A percentile compares a stretch with the other conserved stretches of the same genome.
Evolutionary conservation across 2,329 filamentous ascomycete genomes (phyloP).

Genomic region (Ambrosiella xylebori): DNA sequence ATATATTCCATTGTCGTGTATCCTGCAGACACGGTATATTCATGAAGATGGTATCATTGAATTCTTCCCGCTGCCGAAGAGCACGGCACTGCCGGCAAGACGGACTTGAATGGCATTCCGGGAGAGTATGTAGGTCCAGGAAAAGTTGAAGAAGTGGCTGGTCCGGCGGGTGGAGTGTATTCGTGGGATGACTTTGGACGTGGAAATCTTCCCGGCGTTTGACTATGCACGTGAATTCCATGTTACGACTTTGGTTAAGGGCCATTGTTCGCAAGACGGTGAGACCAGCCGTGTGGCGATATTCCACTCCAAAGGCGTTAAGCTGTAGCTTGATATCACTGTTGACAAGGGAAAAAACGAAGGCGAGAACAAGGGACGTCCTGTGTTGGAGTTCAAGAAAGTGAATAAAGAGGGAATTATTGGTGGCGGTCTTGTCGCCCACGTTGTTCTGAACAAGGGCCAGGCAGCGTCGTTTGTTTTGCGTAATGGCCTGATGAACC

Average conservation of each 20-base stretch:
- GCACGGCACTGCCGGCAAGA: slow-evolving; percentile 32
- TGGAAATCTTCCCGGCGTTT: slow-evolving; percentile 58
- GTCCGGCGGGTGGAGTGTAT: slow-evolving; percentile 57
- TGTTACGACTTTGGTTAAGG: slow-evolving; percentile 36
- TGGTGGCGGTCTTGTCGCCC: slow-evolving; percentile 45
- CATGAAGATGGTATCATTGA: slow-evolving; percentile 61
- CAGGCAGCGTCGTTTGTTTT: slow-evolving; percentile 54
- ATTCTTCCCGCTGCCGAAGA: slow-evolving; percentile 57
- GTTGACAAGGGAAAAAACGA: slow-evolving; percentile 41
- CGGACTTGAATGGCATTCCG: slow-evolving; percentile 34
- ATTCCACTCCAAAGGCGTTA: slow-evolving; percentile 41
- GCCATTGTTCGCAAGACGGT: slow-evolving; percentile 23
- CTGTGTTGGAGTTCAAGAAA: slow-evolving; percentile 38
- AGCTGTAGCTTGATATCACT: slow-evolving; percentile 50
- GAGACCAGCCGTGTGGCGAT: slow-evolving; percentile 40
- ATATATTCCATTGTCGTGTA: slow-evolving; percentile 58
- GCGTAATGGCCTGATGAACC: slow-evolving; percentile 40
- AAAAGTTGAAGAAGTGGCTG: slow-evolving; percentile 53
- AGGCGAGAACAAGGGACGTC: slow-evolving; percentile 22
- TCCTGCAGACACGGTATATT: slow-evolving; percentile 62
- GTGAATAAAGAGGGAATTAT: slow-evolving; percentile 33
- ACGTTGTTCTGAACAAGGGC: slow-evolving; percentile 43
- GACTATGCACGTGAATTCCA: slow-evolving; percentile 51
- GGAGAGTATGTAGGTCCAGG: slow-evolving; percentile 35
- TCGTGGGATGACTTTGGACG: slow-evolving; percentile 43